Evolutionary conservation across 768 basidiomycete genomes (phyloP).

Genomic region (Russula brevipes): DNA sequence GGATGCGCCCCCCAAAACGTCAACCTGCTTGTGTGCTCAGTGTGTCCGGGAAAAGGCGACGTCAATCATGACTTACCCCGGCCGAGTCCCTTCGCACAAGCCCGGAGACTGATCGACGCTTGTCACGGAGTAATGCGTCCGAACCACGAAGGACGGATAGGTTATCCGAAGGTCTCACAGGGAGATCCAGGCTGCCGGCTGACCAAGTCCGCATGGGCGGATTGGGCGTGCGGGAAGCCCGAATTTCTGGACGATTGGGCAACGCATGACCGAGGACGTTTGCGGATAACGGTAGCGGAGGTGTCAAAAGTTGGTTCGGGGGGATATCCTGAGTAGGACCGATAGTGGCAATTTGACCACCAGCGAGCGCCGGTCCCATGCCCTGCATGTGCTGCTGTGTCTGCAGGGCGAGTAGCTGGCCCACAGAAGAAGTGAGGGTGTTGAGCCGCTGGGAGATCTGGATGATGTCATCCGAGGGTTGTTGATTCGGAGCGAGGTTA

Average conservation of each 20-base stretch:
- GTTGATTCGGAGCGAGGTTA: constrained; percentile 67
- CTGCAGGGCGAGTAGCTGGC: constrained; percentile 63
- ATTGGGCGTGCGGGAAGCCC: constrained; percentile 58
- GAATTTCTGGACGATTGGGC: constrained; percentile 60
- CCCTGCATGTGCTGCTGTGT: constrained; percentile 52
- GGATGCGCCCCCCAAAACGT: constrained; percentile 48
- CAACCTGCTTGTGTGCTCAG: constrained; percentile 36
- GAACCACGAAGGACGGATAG: constrained; percentile 35
- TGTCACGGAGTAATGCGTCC: constrained; percentile 50
- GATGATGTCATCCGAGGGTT: constrained; percentile 61
- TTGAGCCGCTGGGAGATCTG: constrained; percentile 75
- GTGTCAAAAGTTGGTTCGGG: constrained; percentile 36
- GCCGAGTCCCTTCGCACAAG: constrained; percentile 70
- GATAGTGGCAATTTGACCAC: constrained; percentile 30
- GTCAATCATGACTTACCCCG: constrained; percentile 46
- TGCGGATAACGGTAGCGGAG: constrained; percentile 37
- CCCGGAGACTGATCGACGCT: constrained; percentile 68
- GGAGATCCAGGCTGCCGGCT: constrained; percentile 71
- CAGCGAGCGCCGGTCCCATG: constrained; percentile 28
- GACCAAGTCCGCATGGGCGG: constrained; percentile 82
- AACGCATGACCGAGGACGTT: constrained; percentile 53
- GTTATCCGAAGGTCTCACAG: constrained; percentile 48
- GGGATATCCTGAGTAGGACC: constrained; percentile 42
- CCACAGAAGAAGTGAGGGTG: constrained; percentile 46
- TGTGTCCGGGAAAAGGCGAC: constrained; percentile 4